Evolutionary conservation across 1,284 basidiomycete genomes (phyloP).

Genomic region (Cryptococcus sp.): DNA sequence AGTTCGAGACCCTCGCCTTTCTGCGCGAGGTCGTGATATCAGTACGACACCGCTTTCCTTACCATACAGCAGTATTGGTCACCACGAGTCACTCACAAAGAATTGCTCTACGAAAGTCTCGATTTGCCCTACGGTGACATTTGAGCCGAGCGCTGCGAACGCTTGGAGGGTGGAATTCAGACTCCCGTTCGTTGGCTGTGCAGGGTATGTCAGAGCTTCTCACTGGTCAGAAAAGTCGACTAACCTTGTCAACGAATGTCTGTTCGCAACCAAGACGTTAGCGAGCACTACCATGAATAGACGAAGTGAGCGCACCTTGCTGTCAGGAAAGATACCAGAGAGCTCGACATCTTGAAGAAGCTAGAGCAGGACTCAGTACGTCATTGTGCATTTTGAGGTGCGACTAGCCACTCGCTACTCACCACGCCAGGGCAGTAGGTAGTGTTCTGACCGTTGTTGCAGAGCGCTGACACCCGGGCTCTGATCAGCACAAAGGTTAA

Average conservation of each 20-base stretch:
- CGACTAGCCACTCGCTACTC: constrained; percentile 53
- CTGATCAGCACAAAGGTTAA: neutral
- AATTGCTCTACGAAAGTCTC: constrained; percentile 72
- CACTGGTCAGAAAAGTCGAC: constrained; percentile 3
- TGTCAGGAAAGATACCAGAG: constrained; percentile 72
- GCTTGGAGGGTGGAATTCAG: constrained; percentile 68
- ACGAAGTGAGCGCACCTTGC: constrained; percentile 63
- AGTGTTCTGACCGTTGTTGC: constrained; percentile 57
- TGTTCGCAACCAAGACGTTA: constrained; percentile 6
- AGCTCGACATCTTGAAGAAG: constrained; percentile 83
- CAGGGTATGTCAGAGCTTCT: neutral
- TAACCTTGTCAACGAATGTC: constrained; percentile 71
- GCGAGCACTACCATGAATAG: neutral
- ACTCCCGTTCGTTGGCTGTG: constrained; percentile 68
- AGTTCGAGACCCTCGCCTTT: constrained; percentile 82
- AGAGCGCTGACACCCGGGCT: constrained; percentile 28
- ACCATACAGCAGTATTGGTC: neutral
- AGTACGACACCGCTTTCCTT: neutral
- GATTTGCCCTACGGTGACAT: constrained; percentile 57
- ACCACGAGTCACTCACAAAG: constrained; percentile 57
- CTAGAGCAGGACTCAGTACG: constrained; percentile 50
- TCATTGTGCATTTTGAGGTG: neutral
- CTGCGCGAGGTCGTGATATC: constrained; percentile 21
- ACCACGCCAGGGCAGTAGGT: constrained; percentile 81
- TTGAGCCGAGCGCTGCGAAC: constrained; percentile 65